Base-by-base conservation (phyloP, 2,329 filamentous ascomycete genomes). In the Colletotrichum sp. region DNA sequence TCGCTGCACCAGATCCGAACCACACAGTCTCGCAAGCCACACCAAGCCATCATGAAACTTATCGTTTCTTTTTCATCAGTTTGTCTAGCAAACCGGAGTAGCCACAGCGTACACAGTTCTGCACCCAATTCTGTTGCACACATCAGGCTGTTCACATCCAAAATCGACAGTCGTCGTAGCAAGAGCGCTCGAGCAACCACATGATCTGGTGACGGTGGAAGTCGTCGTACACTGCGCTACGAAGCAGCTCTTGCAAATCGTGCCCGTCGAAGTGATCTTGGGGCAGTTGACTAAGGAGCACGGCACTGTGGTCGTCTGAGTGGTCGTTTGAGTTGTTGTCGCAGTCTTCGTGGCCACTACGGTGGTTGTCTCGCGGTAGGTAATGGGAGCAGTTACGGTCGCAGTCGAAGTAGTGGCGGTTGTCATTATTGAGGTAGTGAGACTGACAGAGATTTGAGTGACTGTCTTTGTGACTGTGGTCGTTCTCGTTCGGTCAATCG, bases 181-280 rank as follows among this genome's bases (percentile, higher is more conserved):
- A 36, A 84, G 76, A 1, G 69, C 79, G 8, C 76, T 49, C 3
- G 83, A 80, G 65, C 84, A 85, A 28, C 81, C 82, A 64, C 82
- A 83, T 3, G 80, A 79, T 21, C 80, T 82, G 10, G 79, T 82
- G 15, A 85, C 71, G 6, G 83, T 84, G 32, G 78, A 76, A 13
- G 81, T 39, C 6, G 52, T 77, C 32, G 84, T 71, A 52, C 84
- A 85, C 67, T 80, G 62, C 8, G 81, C 81, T 16, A 81, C 75
- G 3, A 82, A 71, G 72, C 84, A 85, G 6, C 82, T 84, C 21
- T 80, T 80, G 78, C 84, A 85, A 26, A 81, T 76, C 18, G 80
- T 80, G 3, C 77, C 68, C 13, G 81, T 83, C 9, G 79, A 64
- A 0, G 82, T 85, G 12, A 85, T 80, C 16, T 83, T 85, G 12